phyloP scores from a whole-genome alignment of 2,329 filamentous ascomycete genomes.

The Rhynchosporium graminicola region DNA sequence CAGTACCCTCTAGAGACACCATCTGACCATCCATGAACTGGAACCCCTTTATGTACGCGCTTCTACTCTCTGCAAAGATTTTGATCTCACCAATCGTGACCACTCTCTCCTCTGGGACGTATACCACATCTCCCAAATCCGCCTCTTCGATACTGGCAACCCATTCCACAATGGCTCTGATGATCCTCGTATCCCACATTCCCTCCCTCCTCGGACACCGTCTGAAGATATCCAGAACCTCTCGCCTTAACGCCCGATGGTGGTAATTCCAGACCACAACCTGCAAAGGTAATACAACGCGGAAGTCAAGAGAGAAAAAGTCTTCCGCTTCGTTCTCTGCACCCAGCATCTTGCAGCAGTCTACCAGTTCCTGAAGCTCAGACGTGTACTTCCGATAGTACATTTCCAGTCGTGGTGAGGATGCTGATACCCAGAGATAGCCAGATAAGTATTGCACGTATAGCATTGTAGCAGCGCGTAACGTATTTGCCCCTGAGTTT shows the following conservation, averaged over 20 bases:
- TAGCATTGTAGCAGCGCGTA: background rate
- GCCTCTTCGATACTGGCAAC: conserved; percentile 18
- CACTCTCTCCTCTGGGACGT: conserved; percentile 16
- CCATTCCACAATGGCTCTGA: conserved; percentile 20
- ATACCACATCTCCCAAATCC: conserved; percentile 9
- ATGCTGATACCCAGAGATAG: background rate
- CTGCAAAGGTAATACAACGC: conserved; percentile 15
- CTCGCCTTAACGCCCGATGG: conserved; percentile 12
- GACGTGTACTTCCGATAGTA: conserved; percentile 9
- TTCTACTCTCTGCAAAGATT: conserved; percentile 3
- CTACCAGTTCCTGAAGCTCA: conserved; percentile 13
- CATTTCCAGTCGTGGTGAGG: background rate
- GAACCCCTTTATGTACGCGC: background rate
- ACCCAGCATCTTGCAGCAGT: background rate
- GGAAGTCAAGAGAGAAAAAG: conserved; percentile 10
- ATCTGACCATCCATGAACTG: background rate
- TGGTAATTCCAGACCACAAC: conserved; percentile 15
- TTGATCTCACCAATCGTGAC: conserved; percentile 2
- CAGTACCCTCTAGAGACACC: too few relatives aligned
- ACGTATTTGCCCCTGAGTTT: background rate
- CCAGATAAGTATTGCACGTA: background rate
- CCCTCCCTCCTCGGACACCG: conserved; percentile 16
- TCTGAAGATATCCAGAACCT: background rate
- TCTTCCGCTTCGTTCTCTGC: background rate
- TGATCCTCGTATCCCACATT: conserved; percentile 16